Conservation (phyloP, 768 basidiomycete genomes). For the Clitopilus passeckerianus region DNA sequence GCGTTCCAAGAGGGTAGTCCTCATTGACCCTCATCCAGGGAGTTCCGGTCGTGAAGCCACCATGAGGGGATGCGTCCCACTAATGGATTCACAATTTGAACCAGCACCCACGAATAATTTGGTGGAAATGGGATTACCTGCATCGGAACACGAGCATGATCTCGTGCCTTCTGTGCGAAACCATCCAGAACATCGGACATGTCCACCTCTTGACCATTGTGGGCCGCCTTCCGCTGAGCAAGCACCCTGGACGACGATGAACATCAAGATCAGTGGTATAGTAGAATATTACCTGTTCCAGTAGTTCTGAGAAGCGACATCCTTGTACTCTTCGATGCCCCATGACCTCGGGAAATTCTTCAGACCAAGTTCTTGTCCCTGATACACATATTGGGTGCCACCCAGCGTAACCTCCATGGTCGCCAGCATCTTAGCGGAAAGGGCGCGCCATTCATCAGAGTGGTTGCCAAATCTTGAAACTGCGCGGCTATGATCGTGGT, state of each 20-base stretch:
- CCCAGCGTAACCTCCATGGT: slow-evolving; percentile 55
- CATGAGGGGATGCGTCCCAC: slow-evolving; percentile 54
- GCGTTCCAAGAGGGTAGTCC: slow-evolving; percentile 60
- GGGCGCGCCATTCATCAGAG: slow-evolving; percentile 45
- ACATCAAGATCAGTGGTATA: not conserved
- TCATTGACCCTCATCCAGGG: slow-evolving; percentile 79
- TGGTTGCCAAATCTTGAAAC: slow-evolving; percentile 69
- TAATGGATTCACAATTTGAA: slow-evolving; percentile 17
- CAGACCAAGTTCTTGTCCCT: slow-evolving; percentile 71
- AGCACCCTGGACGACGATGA: slow-evolving; percentile 26
- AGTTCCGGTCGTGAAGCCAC: slow-evolving; percentile 58
- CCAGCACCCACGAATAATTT: not conserved
- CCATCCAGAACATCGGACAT: slow-evolving; percentile 57
- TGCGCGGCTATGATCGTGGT: slow-evolving; percentile 62
- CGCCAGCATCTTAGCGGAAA: slow-evolving; percentile 62
- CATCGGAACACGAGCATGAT: slow-evolving; percentile 69
- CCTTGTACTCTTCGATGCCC: slow-evolving; percentile 72
- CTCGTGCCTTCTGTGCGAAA: slow-evolving; percentile 60
- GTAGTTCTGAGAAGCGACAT: slow-evolving; percentile 57
- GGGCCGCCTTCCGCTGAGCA: slow-evolving; percentile 26
- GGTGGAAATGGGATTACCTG: slow-evolving; percentile 33
- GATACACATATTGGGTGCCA: slow-evolving; percentile 70
- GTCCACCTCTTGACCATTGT: slow-evolving; percentile 35
- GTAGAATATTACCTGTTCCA: slow-evolving; percentile 41
- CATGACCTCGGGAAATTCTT: slow-evolving; percentile 58